Evolutionary conservation across 768 basidiomycete species (phyloP), one percentile per base, ranked within the genome.

Genomic region (Panaeolus cyanescens): DNA sequence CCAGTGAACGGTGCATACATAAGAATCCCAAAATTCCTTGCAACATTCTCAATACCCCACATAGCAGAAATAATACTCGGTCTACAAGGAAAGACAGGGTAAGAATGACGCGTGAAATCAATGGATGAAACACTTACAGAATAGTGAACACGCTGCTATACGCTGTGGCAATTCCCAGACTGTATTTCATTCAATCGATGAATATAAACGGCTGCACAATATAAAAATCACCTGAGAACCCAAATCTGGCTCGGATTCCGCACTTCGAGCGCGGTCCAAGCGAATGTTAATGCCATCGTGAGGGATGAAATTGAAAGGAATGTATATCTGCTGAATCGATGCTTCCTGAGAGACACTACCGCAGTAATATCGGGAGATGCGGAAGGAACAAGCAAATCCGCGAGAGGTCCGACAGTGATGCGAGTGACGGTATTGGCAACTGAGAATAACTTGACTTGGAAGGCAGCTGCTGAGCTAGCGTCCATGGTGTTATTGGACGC

Each of bases 1-100:
- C 91, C 92, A 25, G 86, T 71, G 71, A 93, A 90, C 4, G 91
- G 88, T 0, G 91, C 86, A 65, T 91, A 92, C 54, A 88, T 85
- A 59, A 92, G 68, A 34, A 91, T 72, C 25, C 91, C 91, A 61
- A 85, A 93, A 71, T 94, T 94, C 59, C 92, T 85, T 8, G 86
- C 92, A 4, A 88, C 75, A 62, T 91, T 82, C n/a, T 78, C 68
- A 28, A 81, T 70, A 12, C 92, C 92, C 90, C 91, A 94, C 22
- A 90, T 79, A 1, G 88, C 80, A 2, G 87, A 85, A 4, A 92
- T 74, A 30, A 94, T 80, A 57, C 89, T 86, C 2, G 92, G 91
- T 12, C 89, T 91, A 64, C 31, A n/a, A 36, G 62, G 32, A 25
- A 55, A 59, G 36, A 32, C 54, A 39, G 59, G n/a, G 32, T 22